These are phyloP conservation scores for Ophiostoma sp. DNA, from an alignment of 2,329 filamentous ascomycete species.

Conservation along the genomic window DNA sequence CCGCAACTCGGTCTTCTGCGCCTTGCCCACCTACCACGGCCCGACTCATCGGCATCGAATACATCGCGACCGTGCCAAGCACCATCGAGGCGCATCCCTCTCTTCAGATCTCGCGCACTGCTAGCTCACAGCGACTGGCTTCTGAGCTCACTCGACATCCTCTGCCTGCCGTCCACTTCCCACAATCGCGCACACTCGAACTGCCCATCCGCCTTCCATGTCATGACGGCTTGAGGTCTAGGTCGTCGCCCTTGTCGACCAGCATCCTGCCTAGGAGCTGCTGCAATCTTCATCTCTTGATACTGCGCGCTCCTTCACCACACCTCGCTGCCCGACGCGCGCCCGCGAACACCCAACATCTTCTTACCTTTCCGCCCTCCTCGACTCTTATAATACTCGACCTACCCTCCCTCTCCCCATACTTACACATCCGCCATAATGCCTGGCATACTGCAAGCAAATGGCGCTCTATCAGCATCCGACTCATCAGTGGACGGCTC, in stretches of 20 bases:
- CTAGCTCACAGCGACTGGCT: not conserved
- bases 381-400: not conserved
- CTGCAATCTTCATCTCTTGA: not conserved
- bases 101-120: not conserved
- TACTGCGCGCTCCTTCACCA: not conserved
- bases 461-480: not conserved
- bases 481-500: conserved; percentile 15
- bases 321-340: not conserved
- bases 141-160: not conserved
- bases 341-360: not conserved
- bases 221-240: conserved; percentile 14
- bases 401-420: not conserved
- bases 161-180: not conserved
- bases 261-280: not conserved
- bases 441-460: conserved; percentile 30
- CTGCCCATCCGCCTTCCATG: conserved; percentile 1
- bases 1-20: not conserved
- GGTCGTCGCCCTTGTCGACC: conserved; percentile 16
- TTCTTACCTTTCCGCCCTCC: no score
- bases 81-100: not conserved
- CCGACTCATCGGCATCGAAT: not conserved
- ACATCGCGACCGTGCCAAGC: not conserved
- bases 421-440: conserved; percentile 25
- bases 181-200: not conserved
- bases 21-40: not conserved